These are phyloP conservation scores for Fusarium sp. DNA, from an alignment of 2,329 filamentous ascomycete species.

Conservation along the genomic window DNA sequence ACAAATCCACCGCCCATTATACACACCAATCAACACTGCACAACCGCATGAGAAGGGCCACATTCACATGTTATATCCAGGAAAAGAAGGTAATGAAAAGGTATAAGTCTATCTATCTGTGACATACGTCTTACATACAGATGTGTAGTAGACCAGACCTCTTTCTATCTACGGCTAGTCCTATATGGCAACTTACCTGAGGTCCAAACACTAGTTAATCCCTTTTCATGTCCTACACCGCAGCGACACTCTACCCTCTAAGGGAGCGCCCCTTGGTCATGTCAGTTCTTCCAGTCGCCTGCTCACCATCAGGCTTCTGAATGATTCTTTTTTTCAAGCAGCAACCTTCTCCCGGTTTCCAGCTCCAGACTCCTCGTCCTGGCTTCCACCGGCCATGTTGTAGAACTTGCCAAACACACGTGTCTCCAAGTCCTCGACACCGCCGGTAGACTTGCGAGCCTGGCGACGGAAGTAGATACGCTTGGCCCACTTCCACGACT, in stretches of 20 bases:
- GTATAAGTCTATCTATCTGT: background rate
- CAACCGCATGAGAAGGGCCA: background rate
- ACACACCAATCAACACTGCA: background rate
- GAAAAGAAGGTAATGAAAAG: background rate
- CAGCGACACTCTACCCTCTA: background rate
- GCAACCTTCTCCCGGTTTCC: conserved; percentile 7
- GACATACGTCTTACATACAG: background rate
- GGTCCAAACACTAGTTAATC: background rate
- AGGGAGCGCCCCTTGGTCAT: background rate
- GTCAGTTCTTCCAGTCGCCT: background rate
- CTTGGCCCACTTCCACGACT: conserved; percentile 70
- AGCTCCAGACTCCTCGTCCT: conserved; percentile 34
- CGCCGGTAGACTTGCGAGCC: conserved; percentile 37
- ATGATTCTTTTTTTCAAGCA: background rate
- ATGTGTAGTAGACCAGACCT: background rate
- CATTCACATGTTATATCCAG: too few species aligned
- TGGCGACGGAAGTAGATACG: conserved; percentile 55
- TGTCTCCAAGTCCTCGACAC: conserved; percentile 47
- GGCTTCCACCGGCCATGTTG: conserved; percentile 32
- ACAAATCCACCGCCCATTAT: background rate
- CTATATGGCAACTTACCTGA: background rate
- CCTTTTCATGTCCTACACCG: background rate
- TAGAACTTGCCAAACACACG: conserved; percentile 51
- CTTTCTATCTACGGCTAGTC: background rate
- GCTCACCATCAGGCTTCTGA: conserved; percentile 4